Conservation (phyloP, 768 basidiomycete genomes). For the Podaxis sp. region DNA sequence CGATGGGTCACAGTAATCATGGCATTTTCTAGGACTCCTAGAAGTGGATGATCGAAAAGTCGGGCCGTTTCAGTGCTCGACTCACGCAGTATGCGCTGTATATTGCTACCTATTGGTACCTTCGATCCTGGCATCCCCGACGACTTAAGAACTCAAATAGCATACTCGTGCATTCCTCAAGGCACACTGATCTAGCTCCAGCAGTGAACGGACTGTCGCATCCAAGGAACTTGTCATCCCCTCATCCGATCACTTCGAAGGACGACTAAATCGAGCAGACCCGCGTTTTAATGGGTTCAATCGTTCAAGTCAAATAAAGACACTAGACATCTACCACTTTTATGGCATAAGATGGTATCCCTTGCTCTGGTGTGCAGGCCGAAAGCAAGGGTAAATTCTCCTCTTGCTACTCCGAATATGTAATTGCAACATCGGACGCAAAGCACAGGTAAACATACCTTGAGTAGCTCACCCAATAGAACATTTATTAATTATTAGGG, state of each 20-base stretch:
- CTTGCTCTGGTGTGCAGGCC: not conserved
- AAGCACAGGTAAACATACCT: not conserved
- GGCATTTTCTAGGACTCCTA: no score
- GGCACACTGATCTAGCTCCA: not conserved
- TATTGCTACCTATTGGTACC: no score
- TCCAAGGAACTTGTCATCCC: not conserved
- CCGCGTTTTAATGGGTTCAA: not conserved
- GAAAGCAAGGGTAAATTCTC: not conserved
- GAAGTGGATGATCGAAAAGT: no score
- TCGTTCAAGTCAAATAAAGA: not conserved
- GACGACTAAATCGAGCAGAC: not conserved
- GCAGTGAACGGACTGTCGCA: not conserved
- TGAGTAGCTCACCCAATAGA: not conserved
- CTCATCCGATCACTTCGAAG: not conserved
- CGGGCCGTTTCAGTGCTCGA: no score
- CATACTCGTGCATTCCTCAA: not conserved
- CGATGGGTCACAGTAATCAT: no score
- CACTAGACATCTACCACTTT: not conserved
- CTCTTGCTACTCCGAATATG: not conserved
- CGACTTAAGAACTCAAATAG: not conserved
- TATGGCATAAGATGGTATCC: not conserved
- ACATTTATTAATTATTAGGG: not conserved
- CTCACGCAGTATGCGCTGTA: no score
- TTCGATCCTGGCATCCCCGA: not conserved
- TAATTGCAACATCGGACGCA: not conserved